Conservation (phyloP, 2,329 filamentous ascomycete genomes). For the Penicillium sp. region DNA sequence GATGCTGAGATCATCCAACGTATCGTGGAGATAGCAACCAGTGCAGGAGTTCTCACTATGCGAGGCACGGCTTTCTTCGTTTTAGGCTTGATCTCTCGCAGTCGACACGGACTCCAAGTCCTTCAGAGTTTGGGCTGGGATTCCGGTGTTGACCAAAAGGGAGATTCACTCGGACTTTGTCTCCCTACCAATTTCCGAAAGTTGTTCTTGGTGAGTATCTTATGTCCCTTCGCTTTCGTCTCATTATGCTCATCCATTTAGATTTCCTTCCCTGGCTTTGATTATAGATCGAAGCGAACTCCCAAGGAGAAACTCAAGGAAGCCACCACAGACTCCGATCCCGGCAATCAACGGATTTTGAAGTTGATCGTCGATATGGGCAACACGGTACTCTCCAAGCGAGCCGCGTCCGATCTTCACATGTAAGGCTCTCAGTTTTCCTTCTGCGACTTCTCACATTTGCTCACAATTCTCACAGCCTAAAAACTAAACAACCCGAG, state of each 20-base stretch:
- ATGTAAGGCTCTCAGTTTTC: conserved; percentile 41
- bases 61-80: conserved; percentile 97
- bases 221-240: not conserved
- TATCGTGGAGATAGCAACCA: conserved; percentile 84
- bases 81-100: conserved; percentile 85
- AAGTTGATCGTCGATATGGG: conserved; percentile 83
- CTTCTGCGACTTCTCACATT: not conserved
- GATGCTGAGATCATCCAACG: conserved; percentile 83
- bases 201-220: conserved; percentile 66
- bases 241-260: conserved; percentile 26
- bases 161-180: conserved; percentile 81
- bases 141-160: conserved; percentile 77
- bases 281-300: conserved; percentile 43
- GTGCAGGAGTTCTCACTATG: conserved; percentile 84
- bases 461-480: conserved; percentile 47
- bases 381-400: conserved; percentile 89
- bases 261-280: conserved; percentile 39
- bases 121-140: conserved; percentile 90
- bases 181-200: conserved; percentile 75
- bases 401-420: conserved; percentile 75
- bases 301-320: conserved; percentile 51
- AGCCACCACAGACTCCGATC: conserved; percentile 60
- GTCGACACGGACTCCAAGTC: conserved; percentile 87
- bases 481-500: conserved; percentile 70
- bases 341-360: conserved; percentile 69